phyloP scores from a whole-genome alignment of 805 yeast genomes.

The Candida coquimbonensis region DNA sequence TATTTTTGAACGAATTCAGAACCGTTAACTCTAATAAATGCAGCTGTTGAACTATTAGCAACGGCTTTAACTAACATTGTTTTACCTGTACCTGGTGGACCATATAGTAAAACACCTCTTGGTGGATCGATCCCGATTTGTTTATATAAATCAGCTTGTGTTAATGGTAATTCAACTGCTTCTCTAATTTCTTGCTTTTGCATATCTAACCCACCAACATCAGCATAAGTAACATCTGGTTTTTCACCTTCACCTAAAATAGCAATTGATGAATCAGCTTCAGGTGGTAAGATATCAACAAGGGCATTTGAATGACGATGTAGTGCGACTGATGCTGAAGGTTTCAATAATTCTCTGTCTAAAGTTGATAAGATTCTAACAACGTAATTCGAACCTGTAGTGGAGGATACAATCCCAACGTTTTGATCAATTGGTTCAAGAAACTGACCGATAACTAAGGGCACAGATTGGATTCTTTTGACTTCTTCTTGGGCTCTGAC shows the following conservation, averaged over 20 bases:
- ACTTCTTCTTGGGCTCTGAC: conserved; percentile 98
- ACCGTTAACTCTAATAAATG: conserved; percentile 94
- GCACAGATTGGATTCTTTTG: conserved; percentile 94
- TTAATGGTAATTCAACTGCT: conserved; percentile 94
- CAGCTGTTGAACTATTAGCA: conserved; percentile 92
- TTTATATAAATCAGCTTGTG: conserved; percentile 91
- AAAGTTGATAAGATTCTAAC: conserved; percentile 91
- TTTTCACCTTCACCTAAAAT: conserved; percentile 92
- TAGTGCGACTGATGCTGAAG: conserved; percentile 91
- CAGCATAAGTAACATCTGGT: conserved; percentile 90
- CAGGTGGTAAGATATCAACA: conserved; percentile 96
- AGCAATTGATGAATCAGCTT: conserved; percentile 94
- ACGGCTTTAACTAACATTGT: conserved; percentile 99
- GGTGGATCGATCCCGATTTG: conserved; percentile 99
- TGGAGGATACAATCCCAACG: conserved; percentile 93
- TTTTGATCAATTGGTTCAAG: conserved; percentile 95
- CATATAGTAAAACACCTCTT: conserved; percentile 92
- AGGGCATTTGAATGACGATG: conserved; percentile 98
- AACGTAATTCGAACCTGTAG: conserved; percentile 96
- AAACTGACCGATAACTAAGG: conserved; percentile 96
- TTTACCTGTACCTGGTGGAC: conserved; percentile 99
- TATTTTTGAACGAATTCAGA: conserved; percentile 98
- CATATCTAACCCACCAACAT: conserved; percentile 98
- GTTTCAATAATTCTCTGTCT: conserved; percentile 89
- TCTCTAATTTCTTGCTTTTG: conserved; percentile 98